Conservation (phyloP, 345 rosid species). For the Alliaria petiolata region DNA sequence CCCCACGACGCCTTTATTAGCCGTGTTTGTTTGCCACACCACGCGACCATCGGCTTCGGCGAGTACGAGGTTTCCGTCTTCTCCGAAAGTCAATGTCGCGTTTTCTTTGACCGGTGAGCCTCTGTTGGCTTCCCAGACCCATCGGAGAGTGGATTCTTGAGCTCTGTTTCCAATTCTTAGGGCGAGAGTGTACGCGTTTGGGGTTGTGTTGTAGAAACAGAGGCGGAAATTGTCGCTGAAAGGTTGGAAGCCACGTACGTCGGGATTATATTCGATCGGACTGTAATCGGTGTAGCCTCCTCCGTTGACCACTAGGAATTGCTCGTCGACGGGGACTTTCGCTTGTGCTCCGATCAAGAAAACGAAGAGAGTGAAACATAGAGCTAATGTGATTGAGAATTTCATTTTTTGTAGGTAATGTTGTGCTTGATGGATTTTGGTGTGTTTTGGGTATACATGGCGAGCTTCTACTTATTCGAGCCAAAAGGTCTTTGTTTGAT, state of each 20-base stretch:
- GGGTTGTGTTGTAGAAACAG: slow-evolving; percentile 59
- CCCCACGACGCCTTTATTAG: slow-evolving; percentile 57
- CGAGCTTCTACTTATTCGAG: neutral
- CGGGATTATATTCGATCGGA: slow-evolving; percentile 30
- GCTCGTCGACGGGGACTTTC: slow-evolving; percentile 25
- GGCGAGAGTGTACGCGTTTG: slow-evolving; percentile 54
- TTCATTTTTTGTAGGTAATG: slow-evolving; percentile 6
- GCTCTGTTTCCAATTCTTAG: slow-evolving; percentile 41
- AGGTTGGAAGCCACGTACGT: slow-evolving; percentile 24
- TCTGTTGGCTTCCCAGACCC: slow-evolving; percentile 77
- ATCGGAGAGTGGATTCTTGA: slow-evolving; percentile 38
- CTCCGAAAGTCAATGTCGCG: slow-evolving; percentile 44
- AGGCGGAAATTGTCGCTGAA: slow-evolving; percentile 46
- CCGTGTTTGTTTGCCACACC: slow-evolving; percentile 62
- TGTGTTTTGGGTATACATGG: neutral
- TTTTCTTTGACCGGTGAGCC: slow-evolving; percentile 61
- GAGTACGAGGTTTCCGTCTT: slow-evolving; percentile 51
- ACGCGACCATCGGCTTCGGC: slow-evolving; percentile 54
- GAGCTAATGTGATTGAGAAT: neutral
- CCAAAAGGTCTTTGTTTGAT: neutral
- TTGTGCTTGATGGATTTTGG: neutral
- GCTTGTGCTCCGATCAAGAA: slow-evolving; percentile 6
- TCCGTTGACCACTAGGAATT: slow-evolving; percentile 18
- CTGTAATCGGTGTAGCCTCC: slow-evolving; percentile 32
- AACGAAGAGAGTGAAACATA: slow-evolving; percentile 15